These are phyloP conservation scores for Fusarium sp. DNA, from an alignment of 2,329 filamentous ascomycete genomes.

Conservation along the genomic window DNA sequence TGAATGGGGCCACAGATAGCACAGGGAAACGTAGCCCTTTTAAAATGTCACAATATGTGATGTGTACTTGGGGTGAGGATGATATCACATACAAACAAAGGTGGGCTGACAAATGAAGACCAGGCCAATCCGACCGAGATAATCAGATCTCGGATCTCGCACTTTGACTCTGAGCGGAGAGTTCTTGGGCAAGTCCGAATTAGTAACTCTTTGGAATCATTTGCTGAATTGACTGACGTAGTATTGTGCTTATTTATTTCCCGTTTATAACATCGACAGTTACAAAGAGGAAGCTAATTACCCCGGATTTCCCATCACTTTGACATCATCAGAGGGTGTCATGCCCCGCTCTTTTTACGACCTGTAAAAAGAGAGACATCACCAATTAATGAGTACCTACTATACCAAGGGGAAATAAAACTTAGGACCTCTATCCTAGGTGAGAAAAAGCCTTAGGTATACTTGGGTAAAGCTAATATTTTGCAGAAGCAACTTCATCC, in stretches of 20 bases:
- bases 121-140: background rate
- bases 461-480: no score
- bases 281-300: background rate
- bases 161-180: background rate
- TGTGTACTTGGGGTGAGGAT: background rate
- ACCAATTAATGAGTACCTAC: background rate
- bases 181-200: background rate
- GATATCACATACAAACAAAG: conserved; percentile 11
- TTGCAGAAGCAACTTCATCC: background rate
- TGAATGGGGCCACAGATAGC: background rate
- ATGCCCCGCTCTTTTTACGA: conserved; percentile 15
- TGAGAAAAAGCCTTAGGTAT: no score
- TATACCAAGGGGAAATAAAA: no score
- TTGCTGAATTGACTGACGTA: background rate
- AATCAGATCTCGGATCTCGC: conserved; percentile 1
- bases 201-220: conserved; percentile 6
- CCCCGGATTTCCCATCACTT: conserved; percentile 31
- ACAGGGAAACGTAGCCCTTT: background rate
- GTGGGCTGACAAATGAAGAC: conserved; percentile 20
- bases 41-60: background rate
- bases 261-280: background rate
- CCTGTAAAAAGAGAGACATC: background rate
- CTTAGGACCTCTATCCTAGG: no score
- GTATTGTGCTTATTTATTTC: background rate
- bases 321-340: conserved; percentile 28